These are phyloP conservation scores for Colletotrichum navitas DNA, from an alignment of 2,329 filamentous ascomycete genomes.

Conservation along the genomic window DNA sequence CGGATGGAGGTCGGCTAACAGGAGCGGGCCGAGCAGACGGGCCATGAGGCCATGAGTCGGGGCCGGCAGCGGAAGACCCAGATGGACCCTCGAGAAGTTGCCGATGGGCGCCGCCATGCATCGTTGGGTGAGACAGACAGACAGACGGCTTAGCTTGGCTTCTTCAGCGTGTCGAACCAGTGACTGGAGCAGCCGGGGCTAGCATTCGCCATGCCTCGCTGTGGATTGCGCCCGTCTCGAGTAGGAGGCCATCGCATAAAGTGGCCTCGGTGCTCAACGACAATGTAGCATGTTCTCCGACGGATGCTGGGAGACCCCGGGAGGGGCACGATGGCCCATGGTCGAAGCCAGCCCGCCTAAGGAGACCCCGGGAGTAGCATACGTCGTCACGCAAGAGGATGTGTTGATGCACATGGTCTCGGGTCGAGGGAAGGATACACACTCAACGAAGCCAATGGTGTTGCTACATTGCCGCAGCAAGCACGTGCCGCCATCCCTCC, in stretches of 20 bases:
- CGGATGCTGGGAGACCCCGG: conserved; percentile 25
- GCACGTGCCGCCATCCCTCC: conserved; percentile 21
- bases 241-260: conserved; percentile 8
- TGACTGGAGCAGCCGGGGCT: not conserved
- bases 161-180: not conserved
- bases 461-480: not conserved
- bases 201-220: not conserved
- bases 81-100: not conserved
- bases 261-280: conserved; percentile 17
- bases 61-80: conserved; percentile 14
- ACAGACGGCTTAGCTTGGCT: not conserved
- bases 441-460: not conserved
- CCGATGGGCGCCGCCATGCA: not conserved
- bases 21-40: conserved; percentile 29
- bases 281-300: conserved; percentile 26
- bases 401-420: not conserved
- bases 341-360: conserved; percentile 7
- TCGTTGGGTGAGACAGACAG: not conserved
- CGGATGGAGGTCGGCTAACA: conserved; percentile 28
- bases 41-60: conserved; percentile 33
- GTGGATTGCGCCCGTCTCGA: not conserved
- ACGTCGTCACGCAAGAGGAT: not conserved
- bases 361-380: not conserved
- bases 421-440: conserved; percentile 15
- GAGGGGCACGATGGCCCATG: not conserved